A percentile compares a stretch with the other conserved stretches of the same genome.
These are phyloP conservation scores for Bullera alba DNA, from an alignment of 768 basidiomycete genomes.

Conservation along the genomic window DNA sequence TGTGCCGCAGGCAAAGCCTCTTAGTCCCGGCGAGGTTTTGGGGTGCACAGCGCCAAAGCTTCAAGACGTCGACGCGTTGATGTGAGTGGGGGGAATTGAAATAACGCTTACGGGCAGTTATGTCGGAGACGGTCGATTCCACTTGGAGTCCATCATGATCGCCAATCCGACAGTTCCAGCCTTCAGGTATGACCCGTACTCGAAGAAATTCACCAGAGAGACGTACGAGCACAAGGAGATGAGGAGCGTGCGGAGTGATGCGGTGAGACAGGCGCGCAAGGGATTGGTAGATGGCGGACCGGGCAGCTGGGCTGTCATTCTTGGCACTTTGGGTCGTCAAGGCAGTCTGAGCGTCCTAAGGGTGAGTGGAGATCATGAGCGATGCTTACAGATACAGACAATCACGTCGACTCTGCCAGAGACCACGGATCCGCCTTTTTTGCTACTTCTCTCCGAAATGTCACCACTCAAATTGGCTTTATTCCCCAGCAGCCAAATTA, in stretches of 20 bases:
- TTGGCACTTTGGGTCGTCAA: constrained; percentile 91
- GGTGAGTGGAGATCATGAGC: constrained; percentile 47
- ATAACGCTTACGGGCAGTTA: constrained; percentile 54
- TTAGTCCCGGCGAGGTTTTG: constrained; percentile 92
- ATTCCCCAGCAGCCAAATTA: constrained; percentile 65
- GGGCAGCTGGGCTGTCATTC: constrained; percentile 75
- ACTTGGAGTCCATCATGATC: constrained; percentile 98
- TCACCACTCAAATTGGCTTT: constrained; percentile 87
- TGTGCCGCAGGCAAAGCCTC: constrained; percentile 56
- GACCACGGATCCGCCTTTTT: constrained; percentile 48
- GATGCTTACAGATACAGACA: constrained; percentile 7
- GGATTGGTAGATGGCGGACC: constrained; percentile 51
- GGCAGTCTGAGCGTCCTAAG: constrained; percentile 84
- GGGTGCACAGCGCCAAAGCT: constrained; percentile 91
- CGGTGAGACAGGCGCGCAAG: constrained; percentile 62
- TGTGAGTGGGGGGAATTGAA: constrained; percentile 68
- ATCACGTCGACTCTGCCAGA: constrained; percentile 10
- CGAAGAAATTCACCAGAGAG: constrained; percentile 91
- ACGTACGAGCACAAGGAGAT: constrained; percentile 84
- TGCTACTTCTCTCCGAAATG: constrained; percentile 92
- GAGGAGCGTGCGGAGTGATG: constrained; percentile 64
- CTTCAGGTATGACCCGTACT: constrained; percentile 97
- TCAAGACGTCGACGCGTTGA: constrained; percentile 72
- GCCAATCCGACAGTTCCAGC: constrained; percentile 93
- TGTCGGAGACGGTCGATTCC: constrained; percentile 95